These are phyloP conservation scores for Aspergillus biplanus DNA, from an alignment of 495 filamentous ascomycete species.

Conservation along the genomic window DNA sequence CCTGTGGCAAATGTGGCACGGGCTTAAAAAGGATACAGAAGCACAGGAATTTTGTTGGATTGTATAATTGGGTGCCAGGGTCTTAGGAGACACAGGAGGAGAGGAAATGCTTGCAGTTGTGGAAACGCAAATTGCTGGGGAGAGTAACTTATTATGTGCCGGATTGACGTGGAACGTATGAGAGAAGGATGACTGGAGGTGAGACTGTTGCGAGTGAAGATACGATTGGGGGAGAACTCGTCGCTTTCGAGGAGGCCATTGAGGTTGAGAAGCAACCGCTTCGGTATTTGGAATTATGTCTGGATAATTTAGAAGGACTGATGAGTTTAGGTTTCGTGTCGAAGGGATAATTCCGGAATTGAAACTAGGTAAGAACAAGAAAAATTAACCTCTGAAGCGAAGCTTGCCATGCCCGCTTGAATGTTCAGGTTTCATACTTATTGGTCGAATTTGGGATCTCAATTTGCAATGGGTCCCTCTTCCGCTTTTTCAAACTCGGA, in stretches of 20 bases:
- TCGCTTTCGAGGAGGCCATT: constrained; percentile 42
- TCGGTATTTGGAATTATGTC: constrained; percentile 24
- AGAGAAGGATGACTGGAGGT: constrained; percentile 14
- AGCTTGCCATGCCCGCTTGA: background rate
- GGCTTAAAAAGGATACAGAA: constrained; percentile 39
- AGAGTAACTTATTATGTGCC: constrained; percentile 27
- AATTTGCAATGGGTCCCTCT: constrained; percentile 34
- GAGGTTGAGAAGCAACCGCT: constrained; percentile 31
- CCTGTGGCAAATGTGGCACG: constrained; percentile 56
- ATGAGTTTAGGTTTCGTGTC: constrained; percentile 17
- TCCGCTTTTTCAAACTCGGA: constrained; percentile 38
- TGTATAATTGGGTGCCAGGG: constrained; percentile 32
- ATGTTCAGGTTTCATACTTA: constrained; percentile 25
- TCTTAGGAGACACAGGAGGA: constrained; percentile 43
- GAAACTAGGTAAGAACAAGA: background rate
- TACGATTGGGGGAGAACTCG: constrained; percentile 33
- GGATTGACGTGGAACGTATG: constrained; percentile 12
- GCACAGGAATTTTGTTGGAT: constrained; percentile 26
- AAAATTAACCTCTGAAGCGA: background rate
- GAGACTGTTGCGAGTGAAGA: constrained; percentile 14
- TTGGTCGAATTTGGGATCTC: constrained; percentile 30
- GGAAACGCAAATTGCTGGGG: constrained; percentile 30
- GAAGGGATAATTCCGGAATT: constrained; percentile 21
- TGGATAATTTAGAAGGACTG: constrained; percentile 27
- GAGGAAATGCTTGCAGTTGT: constrained; percentile 32